Base-by-base conservation (phyloP, 495 filamentous ascomycete genomes). In the Massariosphaeria phaeospora region DNA sequence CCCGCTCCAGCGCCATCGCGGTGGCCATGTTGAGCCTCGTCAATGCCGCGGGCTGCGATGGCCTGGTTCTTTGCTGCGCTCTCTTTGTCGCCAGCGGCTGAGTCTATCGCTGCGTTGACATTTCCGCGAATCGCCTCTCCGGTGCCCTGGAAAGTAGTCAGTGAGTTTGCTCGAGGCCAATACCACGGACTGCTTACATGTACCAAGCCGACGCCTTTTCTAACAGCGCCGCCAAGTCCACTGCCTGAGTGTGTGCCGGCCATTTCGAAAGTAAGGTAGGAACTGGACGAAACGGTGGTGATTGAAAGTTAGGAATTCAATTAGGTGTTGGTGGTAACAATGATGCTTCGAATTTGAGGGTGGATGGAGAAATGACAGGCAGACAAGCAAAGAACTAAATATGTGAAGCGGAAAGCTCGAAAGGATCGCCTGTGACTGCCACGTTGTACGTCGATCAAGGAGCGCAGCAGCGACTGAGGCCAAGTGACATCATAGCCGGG, bases 51-150 rank as follows among this genome's bases (percentile, higher is more conserved):
- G 30, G 34, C 44, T 15, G 54, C 62, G 36, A 62, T 48, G 7
- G 12, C 26, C 47, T 59, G 15, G 30, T 65, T 45, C 40, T 50
- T 49, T 13, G 59, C 48, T 18, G 35, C 43, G 24, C 52, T 41
- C 11, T 57, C 47, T n/a, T 33, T 35, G 29, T 53, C 54, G 20
- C 54, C 54, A 12, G 54, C 31, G 9, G 62, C 59, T 11, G 18
- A 40, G 43, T 65, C 62, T 20, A 57, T 51, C 12, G 54, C 48
- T 1, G 57, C 47, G 36, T 62, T 62, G 35, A 62, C 24, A 45
- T 62, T 65, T 23, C 62, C 62, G 3, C 62, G 58, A 23, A 65
- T 57, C 20, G 59, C 62, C 26, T 65, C 62, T 24, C 62, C 62
- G 31, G 59, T 44, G 5, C 62, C 62, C 58, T 65, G 35, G 0